phyloP scores from a whole-genome alignment of 345 rosid genomes.

The Viola odorata region DNA sequence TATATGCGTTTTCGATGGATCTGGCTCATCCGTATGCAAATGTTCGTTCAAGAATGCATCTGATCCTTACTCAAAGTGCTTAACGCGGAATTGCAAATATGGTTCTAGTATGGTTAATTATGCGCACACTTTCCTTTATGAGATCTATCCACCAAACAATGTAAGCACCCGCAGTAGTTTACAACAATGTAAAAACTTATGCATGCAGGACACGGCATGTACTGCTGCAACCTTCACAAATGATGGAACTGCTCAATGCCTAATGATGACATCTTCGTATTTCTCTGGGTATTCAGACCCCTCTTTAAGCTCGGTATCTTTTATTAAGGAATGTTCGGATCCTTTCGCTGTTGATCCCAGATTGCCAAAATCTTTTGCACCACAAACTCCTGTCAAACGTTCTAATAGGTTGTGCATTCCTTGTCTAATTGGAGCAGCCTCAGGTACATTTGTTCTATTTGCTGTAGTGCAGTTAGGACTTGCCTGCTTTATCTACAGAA shows the following conservation, averaged over 20 bases:
- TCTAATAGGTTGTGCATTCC: conserved; percentile 39
- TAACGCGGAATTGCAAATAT: conserved; percentile 38
- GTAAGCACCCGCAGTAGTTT: conserved; percentile 34
- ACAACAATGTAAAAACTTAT: conserved; percentile 44
- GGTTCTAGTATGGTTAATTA: conserved; percentile 38
- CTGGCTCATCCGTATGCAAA: conserved; percentile 41
- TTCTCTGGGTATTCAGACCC: conserved; percentile 64
- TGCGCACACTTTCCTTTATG: conserved; percentile 51
- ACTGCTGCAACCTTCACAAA: conserved; percentile 58
- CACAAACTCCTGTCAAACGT: conserved; percentile 19
- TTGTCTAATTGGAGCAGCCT: conserved; percentile 55
- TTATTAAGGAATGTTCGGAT: conserved; percentile 59
- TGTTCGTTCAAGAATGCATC: conserved; percentile 42
- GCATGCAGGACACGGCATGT: conserved; percentile 43
- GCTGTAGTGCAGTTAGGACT: conserved; percentile 45
- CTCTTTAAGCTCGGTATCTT: conserved; percentile 53
- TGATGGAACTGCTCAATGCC: conserved; percentile 49
- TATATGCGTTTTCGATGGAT: conserved; percentile 49
- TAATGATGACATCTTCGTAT: conserved; percentile 39
- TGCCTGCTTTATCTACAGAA: conserved; percentile 40
- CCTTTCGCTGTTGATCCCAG: conserved; percentile 63
- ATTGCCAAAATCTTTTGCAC: conserved; percentile 15
- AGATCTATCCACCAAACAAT: conserved; percentile 63
- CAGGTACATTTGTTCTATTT: conserved; percentile 43
- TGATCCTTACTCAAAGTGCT: conserved; percentile 36